phyloP scores from a whole-genome alignment of 495 filamentous ascomycete genomes.

The Podospora fimiseda region DNA sequence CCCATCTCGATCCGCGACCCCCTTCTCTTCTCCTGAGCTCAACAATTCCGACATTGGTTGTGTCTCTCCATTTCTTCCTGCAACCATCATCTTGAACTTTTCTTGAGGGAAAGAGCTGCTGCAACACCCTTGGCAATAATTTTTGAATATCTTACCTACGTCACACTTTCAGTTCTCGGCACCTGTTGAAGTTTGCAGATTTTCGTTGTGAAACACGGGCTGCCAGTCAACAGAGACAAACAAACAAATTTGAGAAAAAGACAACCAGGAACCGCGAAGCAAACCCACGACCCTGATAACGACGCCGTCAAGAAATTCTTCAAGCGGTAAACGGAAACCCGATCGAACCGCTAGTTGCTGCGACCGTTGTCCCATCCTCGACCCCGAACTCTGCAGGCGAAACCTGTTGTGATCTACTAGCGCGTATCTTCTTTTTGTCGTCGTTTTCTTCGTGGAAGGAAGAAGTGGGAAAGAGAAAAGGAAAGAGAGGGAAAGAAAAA shows the following conservation, averaged over 20 bases:
- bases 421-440: background rate
- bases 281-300: background rate
- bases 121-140: background rate
- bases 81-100: background rate
- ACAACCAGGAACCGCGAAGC: too few species aligned
- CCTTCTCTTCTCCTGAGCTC: constrained; percentile 1
- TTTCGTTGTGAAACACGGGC: background rate
- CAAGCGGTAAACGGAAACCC: background rate
- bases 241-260: background rate
- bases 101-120: background rate
- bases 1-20: background rate
- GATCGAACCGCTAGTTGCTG: background rate
- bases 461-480: background rate
- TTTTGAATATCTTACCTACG: background rate
- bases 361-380: background rate
- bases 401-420: background rate
- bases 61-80: background rate
- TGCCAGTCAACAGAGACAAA: background rate
- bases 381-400: background rate
- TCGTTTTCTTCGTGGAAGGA: background rate
- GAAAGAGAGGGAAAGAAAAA: background rate
- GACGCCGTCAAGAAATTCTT: background rate
- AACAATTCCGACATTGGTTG: background rate
- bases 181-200: background rate
- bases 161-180: too few species aligned